Evolutionary conservation across 2,329 filamentous ascomycete species (phyloP).

Genomic region (Parafenestella ontariensis): DNA sequence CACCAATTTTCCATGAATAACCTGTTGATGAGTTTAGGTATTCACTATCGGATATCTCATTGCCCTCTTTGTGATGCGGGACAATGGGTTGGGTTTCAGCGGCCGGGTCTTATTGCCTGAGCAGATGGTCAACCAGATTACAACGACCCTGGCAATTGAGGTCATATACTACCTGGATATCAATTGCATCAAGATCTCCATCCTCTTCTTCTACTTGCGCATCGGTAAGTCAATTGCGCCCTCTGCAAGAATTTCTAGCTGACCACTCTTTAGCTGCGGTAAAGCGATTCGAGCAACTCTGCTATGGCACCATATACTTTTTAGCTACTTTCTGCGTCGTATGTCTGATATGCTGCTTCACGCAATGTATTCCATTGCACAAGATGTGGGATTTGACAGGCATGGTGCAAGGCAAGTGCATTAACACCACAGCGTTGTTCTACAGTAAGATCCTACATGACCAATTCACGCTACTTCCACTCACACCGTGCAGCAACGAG

Average conservation of each 20-base stretch:
- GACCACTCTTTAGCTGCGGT: constrained; percentile 27
- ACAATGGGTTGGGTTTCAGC: constrained; percentile 37
- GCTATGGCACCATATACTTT: constrained; percentile 35
- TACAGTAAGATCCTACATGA: constrained; percentile 33
- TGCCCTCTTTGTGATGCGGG: constrained; percentile 25
- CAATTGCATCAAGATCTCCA: constrained; percentile 43
- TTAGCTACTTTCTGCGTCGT: constrained; percentile 32
- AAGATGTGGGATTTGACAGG: constrained; percentile 45
- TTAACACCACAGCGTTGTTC: constrained; percentile 44
- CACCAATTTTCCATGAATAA: neutral
- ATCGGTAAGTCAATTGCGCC: constrained; percentile 33
- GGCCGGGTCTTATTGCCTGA: constrained; percentile 16
- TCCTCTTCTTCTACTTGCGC: constrained; percentile 45
- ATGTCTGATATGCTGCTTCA: constrained; percentile 32
- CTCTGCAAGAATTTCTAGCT: neutral
- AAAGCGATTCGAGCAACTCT: constrained; percentile 26
- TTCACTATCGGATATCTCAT: constrained; percentile 36
- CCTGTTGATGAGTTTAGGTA: constrained; percentile 18
- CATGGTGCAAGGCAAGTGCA: constrained; percentile 34
- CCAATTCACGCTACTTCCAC: neutral
- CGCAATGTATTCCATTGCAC: constrained; percentile 43
- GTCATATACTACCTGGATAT: constrained; percentile 41
- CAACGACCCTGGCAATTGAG: constrained; percentile 38
- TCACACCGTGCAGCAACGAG: constrained; percentile 42
- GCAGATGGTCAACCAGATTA: constrained; percentile 29